Evolutionary conservation across 345 rosid species (phyloP), one percentile per base, ranked within the genome.

Genomic region (Ceriops decandra): DNA sequence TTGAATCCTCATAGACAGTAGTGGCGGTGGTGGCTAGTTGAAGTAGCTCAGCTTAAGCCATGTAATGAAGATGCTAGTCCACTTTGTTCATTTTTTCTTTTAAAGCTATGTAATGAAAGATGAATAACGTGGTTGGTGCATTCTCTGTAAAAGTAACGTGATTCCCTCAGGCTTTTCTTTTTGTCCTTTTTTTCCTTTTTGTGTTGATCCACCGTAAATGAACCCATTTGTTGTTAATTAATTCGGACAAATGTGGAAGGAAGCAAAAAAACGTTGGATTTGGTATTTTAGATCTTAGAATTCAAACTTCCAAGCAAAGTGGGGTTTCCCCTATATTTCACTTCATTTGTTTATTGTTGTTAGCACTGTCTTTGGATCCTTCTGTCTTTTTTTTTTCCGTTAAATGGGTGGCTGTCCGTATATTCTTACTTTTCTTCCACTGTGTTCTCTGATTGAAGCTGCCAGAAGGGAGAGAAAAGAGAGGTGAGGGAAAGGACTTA

Each of bases 1-100:
- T 53, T 1, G 97, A 91, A 76, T 93, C 98, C 54, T 93, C 98
- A 21, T 91, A 71, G 36, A 52, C 24, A 52, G 26, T 52, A n/a
- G 24, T 36, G 69, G 68, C 6, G 61, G 68, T 32, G 61, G 68
- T 27, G 36, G 49, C 33, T 36, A 17, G 4, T 54, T 35, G 56
- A 52, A 22, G 5, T 53, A 24, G 28, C 61, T 42, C 17, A 70
- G 71, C 56, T 42, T 60, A 21, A n/a, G 13, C 16, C 46, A n/a
- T 52, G 28, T 10, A 6, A 35, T 6, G 24, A 9, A 36, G 56
- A 9, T 20, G 24, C 7, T 15, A 5, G 26, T 61, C 15, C 38
- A 26, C 19, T 52, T 13, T n/a, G 58, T 31, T 47, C 10, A 9
- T 8, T 3, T 33, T 33, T 33, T 33, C 36, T 33, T 33, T 11